Percentiles rank a stretch among this genome's conserved stretches.
Evolutionary conservation across 2,329 filamentous ascomycete genomes (phyloP).

Genomic region (Dactylellina leptospora): DNA sequence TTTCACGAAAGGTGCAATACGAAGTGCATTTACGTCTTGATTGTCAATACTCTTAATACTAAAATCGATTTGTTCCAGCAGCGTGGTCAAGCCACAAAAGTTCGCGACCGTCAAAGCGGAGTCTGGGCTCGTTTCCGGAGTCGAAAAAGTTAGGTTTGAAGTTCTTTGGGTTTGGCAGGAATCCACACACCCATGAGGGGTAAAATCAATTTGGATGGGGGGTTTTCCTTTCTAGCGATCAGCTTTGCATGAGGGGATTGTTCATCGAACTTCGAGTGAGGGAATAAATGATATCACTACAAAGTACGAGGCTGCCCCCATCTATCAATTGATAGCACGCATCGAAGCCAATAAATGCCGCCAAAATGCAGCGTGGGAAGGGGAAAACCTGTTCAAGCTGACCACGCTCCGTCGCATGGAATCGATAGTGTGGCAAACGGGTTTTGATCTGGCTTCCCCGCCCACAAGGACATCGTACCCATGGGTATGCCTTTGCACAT

Average conservation of each 20-base stretch:
- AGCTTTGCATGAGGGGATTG: conserved; percentile 19
- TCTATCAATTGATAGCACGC: neutral
- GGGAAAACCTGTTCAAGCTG: too few species aligned
- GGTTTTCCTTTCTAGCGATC: conserved; percentile 24
- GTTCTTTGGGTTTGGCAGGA: neutral
- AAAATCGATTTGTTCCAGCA: conserved; percentile 24
- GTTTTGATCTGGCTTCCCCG: conserved; percentile 23
- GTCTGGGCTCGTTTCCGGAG: too few species aligned
- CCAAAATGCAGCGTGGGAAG: too few species aligned
- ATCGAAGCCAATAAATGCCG: too few species aligned
- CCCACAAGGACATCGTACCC: conserved; percentile 35
- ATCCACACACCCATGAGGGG: neutral
- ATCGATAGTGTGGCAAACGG: conserved; percentile 10
- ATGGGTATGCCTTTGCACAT: conserved; percentile 15
- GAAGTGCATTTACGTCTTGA: too few species aligned
- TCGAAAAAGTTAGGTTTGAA: conserved; percentile 3
- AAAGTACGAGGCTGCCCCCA: neutral
- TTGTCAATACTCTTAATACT: too few species aligned
- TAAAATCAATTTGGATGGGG: neutral
- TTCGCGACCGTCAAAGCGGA: conserved; percentile 13
- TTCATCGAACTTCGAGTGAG: conserved; percentile 10
- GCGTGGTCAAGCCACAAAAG: conserved; percentile 27
- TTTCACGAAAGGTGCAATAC: too few species aligned
- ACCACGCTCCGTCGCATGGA: too few species aligned
- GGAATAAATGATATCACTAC: conserved; percentile 22